phyloP scores from a whole-genome alignment of 2,329 filamentous ascomycete genomes.

The Penicillium sp. region DNA sequence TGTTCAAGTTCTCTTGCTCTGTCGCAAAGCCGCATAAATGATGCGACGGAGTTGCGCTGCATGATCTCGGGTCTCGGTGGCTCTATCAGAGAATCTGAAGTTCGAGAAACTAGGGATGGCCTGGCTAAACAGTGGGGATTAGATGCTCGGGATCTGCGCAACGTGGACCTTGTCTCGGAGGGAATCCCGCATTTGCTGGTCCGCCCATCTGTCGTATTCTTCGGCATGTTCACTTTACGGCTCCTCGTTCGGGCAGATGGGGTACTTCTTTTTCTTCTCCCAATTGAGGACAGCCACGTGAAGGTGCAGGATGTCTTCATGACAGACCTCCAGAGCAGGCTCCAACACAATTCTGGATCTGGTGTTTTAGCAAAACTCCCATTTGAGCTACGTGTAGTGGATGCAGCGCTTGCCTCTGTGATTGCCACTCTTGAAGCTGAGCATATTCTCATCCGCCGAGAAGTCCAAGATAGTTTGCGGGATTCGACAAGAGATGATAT shows the following conservation, averaged over 20 bases:
- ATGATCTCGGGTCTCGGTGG: conserved; percentile 1
- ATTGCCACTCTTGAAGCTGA: conserved; percentile 36
- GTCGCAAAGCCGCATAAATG: conserved; percentile 5
- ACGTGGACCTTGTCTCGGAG: conserved; percentile 34
- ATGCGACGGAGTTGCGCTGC: conserved; percentile 4
- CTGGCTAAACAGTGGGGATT: conserved; percentile 22
- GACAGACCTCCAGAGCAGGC: conserved; percentile 27
- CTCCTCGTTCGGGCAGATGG: conserved; percentile 35
- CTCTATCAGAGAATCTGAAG: neutral
- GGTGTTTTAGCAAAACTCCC: conserved; percentile 24
- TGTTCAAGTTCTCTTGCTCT: conserved; percentile 3
- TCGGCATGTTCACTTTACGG: conserved; percentile 39
- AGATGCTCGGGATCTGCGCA: conserved; percentile 33
- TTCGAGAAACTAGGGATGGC: conserved; percentile 20
- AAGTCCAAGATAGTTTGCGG: conserved; percentile 21
- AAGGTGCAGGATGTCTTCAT: conserved; percentile 25
- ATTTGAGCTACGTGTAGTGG: conserved; percentile 37
- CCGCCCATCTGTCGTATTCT: conserved; percentile 31
- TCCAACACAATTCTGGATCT: conserved; percentile 16
- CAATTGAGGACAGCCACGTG: conserved; percentile 11
- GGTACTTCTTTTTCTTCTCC: conserved; percentile 30
- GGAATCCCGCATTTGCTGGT: conserved; percentile 37
- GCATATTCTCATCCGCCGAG: conserved; percentile 23
- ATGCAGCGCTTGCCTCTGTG: conserved; percentile 36
- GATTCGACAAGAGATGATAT: conserved; percentile 18